These are phyloP conservation scores for Avena atlantica DNA, from an alignment of 176 grass and related monocot species.

Conservation along the genomic window DNA sequence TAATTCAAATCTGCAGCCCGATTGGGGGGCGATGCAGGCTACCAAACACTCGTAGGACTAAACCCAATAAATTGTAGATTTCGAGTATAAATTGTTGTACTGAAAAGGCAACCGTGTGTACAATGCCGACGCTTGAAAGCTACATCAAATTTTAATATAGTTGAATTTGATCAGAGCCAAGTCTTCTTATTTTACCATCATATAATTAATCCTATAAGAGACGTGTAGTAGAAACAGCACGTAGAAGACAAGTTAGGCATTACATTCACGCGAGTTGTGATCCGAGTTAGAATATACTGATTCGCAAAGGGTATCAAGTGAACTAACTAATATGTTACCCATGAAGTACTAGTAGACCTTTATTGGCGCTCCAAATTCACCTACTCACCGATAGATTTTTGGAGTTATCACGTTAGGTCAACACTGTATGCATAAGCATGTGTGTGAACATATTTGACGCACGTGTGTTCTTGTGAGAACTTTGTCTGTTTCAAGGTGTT, in stretches of 20 bases:
- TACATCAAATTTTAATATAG: background rate
- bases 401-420: background rate
- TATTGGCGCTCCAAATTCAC: background rate
- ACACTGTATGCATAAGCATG: background rate
- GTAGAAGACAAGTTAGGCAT: background rate
- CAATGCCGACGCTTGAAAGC: too few relatives aligned
- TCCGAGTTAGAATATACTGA: background rate
- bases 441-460: conserved; percentile 24
- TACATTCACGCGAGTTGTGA: background rate
- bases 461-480: background rate
- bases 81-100: too few relatives aligned
- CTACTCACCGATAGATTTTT: background rate
- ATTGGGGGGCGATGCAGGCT: too few relatives aligned
- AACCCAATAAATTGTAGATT: too few relatives aligned
- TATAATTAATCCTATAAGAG: too few relatives aligned
- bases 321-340: conserved; percentile 2
- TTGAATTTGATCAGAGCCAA: background rate
- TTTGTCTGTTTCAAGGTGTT: background rate
- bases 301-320: too few relatives aligned
- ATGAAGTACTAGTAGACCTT: background rate
- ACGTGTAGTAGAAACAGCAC: too few relatives aligned
- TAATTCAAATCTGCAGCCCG: too few relatives aligned
- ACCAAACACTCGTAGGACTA: too few relatives aligned
- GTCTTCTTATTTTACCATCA: background rate
- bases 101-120: too few relatives aligned